Evolutionary conservation across 83 land plant genomes (phyloP), one percentile per base, ranked within the genome.

Genomic region (Larix sibirica): DNA sequence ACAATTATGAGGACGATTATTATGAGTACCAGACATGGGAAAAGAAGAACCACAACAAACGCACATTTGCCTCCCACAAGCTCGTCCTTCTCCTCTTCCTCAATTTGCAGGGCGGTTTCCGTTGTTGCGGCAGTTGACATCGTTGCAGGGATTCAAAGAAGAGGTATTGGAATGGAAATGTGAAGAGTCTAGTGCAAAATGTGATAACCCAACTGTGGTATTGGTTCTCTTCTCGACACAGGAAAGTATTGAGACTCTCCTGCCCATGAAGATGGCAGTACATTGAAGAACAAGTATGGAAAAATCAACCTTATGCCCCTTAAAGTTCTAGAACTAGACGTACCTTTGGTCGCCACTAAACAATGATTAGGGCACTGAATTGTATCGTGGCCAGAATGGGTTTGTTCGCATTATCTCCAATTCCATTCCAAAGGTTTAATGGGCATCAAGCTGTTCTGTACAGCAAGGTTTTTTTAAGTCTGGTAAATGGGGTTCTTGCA

Each of bases 11-110:
- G 81, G 31, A 78, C 56, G 3, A 90, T 14, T 80, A 80, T 83
- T 80, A 87, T 74, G 80, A 86, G 80, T 12, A 88, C 86, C 21
- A 88, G 83, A 71, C 90, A 90, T 20, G 90, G 92, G 50, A 87
- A 88, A 26, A 90, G 89, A 12, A 83, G 81, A 59, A 85, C 89
- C 61, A 82, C 23, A 7, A 66, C 54, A 59, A 70, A 79, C 14
- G 82, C 63, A 44, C 82, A 83, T 36, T 80, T 79, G 56, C 69
- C 44, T 33, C 63, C 79, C 61, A 44, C 82, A 50, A 70, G 17
- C 2, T 84, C 85, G 23, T 84, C 85, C 36, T 79, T 75, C 47
- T 77, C 83, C 26, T 58, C 84, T 16, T 75, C 80, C 60, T 74
- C 65, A 23, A 71, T 47, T 66, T 44, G 82, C 20, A 66, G 13